Evolutionary conservation across 2,329 filamentous ascomycete species (phyloP).

Genomic region (Monosporascus sp.): DNA sequence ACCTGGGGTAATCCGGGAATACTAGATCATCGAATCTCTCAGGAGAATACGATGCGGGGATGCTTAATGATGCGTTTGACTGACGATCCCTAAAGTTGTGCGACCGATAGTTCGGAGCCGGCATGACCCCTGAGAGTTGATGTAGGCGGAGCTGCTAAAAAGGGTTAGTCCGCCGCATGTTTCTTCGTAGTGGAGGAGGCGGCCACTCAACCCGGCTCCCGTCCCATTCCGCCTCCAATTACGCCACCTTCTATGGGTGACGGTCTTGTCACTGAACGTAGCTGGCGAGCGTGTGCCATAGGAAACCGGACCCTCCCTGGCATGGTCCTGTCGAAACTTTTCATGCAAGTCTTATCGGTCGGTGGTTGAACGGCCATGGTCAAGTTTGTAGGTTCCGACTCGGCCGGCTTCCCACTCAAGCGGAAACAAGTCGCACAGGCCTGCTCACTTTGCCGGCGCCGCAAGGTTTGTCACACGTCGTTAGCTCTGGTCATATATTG

Average conservation of each 20-base stretch:
- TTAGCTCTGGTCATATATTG: background rate
- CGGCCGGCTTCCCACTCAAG: conserved; percentile 51
- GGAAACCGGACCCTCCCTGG: too few relatives aligned
- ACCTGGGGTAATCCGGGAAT: too few relatives aligned
- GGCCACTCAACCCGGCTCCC: too few relatives aligned
- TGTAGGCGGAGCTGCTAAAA: background rate
- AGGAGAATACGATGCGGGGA: background rate
- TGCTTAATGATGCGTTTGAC: background rate
- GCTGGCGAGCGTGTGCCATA: too few relatives aligned
- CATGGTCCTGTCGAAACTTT: too few relatives aligned
- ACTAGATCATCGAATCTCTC: too few relatives aligned
- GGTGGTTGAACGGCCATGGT: conserved; percentile 29
- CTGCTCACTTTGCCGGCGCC: conserved; percentile 49
- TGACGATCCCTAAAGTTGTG: background rate
- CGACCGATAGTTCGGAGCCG: background rate
- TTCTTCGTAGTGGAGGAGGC: too few relatives aligned
- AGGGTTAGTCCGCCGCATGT: background rate
- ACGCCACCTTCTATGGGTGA: too few relatives aligned
- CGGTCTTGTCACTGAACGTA: too few relatives aligned
- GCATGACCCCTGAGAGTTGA: background rate
- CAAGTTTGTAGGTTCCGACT: conserved; percentile 54
- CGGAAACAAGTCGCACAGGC: conserved; percentile 56
- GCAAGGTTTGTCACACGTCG: conserved; percentile 38
- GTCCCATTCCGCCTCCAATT: too few relatives aligned
- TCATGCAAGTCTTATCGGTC: background rate